phyloP scores from a whole-genome alignment of 208 protist species.

The Novymonas esmeraldas region DNA sequence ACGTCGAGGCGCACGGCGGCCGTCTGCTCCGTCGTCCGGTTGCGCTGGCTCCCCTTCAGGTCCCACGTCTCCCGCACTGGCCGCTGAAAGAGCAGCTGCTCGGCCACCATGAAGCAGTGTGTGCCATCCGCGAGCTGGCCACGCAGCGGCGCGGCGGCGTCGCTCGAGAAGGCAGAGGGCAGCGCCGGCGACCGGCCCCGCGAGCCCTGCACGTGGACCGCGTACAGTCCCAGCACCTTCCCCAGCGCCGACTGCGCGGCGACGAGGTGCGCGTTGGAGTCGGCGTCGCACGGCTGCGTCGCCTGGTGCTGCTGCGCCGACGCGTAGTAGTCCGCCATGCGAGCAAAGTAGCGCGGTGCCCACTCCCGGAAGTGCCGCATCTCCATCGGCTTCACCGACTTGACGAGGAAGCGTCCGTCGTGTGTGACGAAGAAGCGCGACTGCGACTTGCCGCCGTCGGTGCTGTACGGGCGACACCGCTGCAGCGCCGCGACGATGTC shows the following conservation, averaged over 20 bases:
- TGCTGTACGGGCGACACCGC: constrained; percentile 47
- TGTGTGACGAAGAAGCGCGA: constrained; percentile 66
- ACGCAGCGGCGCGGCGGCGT: constrained; percentile 7
- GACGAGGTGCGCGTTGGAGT: constrained; percentile 1
- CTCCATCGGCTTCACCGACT: constrained; percentile 75
- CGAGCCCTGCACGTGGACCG: constrained; percentile 26
- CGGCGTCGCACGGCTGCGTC: neutral
- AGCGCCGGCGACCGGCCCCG: constrained; percentile 1
- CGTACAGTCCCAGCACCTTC: constrained; percentile 36
- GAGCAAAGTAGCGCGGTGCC: constrained; percentile 59
- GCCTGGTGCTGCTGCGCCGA: constrained; percentile 10
- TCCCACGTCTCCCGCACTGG: constrained; percentile 50
- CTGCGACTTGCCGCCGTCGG: constrained; percentile 78
- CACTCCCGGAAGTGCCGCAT: constrained; percentile 65
- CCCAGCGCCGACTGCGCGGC: constrained; percentile 19
- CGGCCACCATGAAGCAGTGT: constrained; percentile 70
- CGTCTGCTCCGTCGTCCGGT: constrained; percentile 59
- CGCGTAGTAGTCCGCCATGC: constrained; percentile 42
- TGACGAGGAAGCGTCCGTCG: constrained; percentile 74
- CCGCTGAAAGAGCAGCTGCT: constrained; percentile 46
- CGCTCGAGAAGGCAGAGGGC: neutral
- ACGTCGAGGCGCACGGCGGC: constrained; percentile 68
- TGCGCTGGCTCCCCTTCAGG: constrained; percentile 87
- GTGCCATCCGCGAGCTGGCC: constrained; percentile 26
- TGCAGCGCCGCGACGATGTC: constrained; percentile 53